Conservation (phyloP, 306 rosid genomes). For the Begonia peltatifolia region DNA sequence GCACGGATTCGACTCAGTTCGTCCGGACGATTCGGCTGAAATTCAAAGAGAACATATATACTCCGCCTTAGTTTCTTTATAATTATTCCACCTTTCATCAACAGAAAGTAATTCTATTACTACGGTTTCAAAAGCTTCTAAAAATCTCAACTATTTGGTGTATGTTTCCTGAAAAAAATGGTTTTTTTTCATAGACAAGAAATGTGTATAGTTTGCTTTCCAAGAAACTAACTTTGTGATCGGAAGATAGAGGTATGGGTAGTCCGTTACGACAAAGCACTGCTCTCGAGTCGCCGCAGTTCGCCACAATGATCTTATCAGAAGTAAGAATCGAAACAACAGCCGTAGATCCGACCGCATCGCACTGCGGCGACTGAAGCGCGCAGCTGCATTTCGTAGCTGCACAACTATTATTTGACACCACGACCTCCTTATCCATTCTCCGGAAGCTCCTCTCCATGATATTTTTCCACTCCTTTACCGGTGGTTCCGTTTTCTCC, state of each 20-base stretch:
- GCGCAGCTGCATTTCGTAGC: slow-evolving; percentile 35
- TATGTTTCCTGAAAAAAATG: too few species aligned
- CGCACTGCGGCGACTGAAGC: slow-evolving; percentile 44
- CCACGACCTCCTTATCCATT: slow-evolving; percentile 41
- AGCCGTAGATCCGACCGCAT: slow-evolving; percentile 60
- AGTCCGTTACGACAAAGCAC: slow-evolving; percentile 48
- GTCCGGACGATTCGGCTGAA: slow-evolving; percentile 65
- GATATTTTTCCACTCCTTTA: slow-evolving; percentile 19
- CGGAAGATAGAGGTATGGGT: slow-evolving; percentile 44
- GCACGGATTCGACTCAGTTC: slow-evolving; percentile 43
- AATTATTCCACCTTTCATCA: not conserved
- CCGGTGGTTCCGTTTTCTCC: slow-evolving; percentile 3
- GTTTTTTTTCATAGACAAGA: too few species aligned
- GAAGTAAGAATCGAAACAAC: slow-evolving; percentile 32
- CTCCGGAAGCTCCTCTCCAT: slow-evolving; percentile 42
- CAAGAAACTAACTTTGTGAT: slow-evolving; percentile 35
- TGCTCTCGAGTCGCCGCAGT: slow-evolving; percentile 59
- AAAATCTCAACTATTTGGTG: too few species aligned
- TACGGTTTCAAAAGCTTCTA: too few species aligned
- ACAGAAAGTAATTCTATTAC: not conserved
- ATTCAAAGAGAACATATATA: not conserved
- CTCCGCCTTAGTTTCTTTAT: too few species aligned
- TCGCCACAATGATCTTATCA: slow-evolving; percentile 47
- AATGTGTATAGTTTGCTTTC: too few species aligned
- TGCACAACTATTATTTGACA: slow-evolving; percentile 10